phyloP scores from a whole-genome alignment of 106 monocot species.

The Dendrobium officinale region DNA sequence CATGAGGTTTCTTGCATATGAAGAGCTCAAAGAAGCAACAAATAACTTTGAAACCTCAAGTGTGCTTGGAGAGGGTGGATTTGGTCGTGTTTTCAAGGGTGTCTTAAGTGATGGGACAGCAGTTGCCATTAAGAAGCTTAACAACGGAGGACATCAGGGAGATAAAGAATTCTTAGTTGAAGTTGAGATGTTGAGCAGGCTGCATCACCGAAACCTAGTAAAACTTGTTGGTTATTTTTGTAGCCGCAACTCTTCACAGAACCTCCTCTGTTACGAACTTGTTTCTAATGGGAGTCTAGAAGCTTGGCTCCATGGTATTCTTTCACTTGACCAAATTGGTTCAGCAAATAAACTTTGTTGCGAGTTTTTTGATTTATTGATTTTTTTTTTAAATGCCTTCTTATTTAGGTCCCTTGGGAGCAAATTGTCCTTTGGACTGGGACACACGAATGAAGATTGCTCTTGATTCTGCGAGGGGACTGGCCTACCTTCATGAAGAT shows the following conservation, averaged over 20 bases:
- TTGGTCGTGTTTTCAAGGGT: constrained; percentile 93
- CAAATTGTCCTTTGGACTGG: constrained; percentile 86
- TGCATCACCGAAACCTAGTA: constrained; percentile 96
- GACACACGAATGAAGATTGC: constrained; percentile 99
- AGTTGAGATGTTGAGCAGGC: constrained; percentile 93
- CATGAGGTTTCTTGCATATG: constrained; percentile 75
- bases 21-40: constrained; percentile 94
- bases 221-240: constrained; percentile 91
- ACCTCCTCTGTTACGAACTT: constrained; percentile 93
- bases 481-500: constrained; percentile 96
- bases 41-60: constrained; percentile 71
- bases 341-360: not conserved
- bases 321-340: not conserved
- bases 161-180: constrained; percentile 94
- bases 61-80: constrained; percentile 90
- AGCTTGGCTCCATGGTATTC: constrained; percentile 91
- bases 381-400: not conserved
- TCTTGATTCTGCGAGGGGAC: constrained; percentile 90
- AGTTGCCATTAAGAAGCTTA: constrained; percentile 96
- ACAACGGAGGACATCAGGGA: constrained; percentile 84
- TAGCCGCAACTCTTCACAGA: constrained; percentile 56
- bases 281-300: constrained; percentile 98
- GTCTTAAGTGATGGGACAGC: constrained; percentile 74
- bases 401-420: constrained; percentile 65
- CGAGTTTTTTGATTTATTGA: not conserved